Percentiles rank a stretch among this genome's conserved stretches.
These are phyloP conservation scores for Lasiodiplodia theobromae DNA, from an alignment of 2,329 filamentous ascomycete species.

Conservation along the genomic window DNA sequence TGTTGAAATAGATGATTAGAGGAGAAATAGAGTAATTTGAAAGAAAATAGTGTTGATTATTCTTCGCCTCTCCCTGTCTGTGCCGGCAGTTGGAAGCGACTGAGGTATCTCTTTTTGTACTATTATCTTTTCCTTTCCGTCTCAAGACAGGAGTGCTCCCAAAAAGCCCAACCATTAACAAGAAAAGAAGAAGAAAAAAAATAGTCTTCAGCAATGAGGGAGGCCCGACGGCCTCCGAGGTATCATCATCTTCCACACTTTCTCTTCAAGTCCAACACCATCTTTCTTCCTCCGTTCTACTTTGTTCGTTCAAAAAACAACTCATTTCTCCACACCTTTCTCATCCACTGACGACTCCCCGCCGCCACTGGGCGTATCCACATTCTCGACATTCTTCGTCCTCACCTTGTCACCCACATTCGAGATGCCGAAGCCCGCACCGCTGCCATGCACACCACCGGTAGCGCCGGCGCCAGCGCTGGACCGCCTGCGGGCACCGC, in stretches of 20 bases:
- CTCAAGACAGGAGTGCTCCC: background rate
- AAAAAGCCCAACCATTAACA: background rate
- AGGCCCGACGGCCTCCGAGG: background rate
- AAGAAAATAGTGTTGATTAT: no score
- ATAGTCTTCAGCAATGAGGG: background rate
- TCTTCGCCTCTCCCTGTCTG: conserved; percentile 1
- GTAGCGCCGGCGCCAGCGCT: background rate
- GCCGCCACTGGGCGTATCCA: background rate
- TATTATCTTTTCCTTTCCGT: no score
- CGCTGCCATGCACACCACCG: background rate
- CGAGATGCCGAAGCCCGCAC: conserved; percentile 5
- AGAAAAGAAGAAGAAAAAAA: background rate
- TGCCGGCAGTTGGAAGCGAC: background rate
- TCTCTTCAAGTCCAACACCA: background rate
- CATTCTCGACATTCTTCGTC: conserved; percentile 24
- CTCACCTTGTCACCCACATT: conserved; percentile 26
- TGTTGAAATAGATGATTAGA: no score
- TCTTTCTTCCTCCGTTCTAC: background rate
- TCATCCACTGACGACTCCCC: conserved; percentile 2
- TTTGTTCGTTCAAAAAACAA: background rate
- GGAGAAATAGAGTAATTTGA: no score
- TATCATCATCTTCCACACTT: background rate
- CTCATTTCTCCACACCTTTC: conserved; percentile 5
- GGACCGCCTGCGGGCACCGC: background rate
- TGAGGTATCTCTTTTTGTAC: conserved; percentile 4